A percentile compares a stretch with the other conserved stretches of the same genome.
These are phyloP conservation scores for Rhizopogon vesiculosus DNA, from an alignment of 768 basidiomycete species.

Conservation along the genomic window DNA sequence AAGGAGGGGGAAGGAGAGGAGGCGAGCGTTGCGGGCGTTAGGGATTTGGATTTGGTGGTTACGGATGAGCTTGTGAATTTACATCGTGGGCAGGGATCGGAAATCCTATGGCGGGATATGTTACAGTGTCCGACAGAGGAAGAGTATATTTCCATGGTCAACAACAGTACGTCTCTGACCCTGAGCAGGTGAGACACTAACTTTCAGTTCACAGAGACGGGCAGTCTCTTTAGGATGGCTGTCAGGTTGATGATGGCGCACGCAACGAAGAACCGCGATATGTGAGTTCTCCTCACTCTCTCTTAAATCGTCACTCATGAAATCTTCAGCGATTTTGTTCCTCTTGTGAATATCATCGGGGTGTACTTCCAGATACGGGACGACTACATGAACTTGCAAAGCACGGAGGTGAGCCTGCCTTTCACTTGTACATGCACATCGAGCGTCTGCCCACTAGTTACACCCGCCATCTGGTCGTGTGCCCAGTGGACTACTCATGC, in stretches of 20 bases:
- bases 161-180: slow-evolving; percentile 60
- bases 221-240: slow-evolving; percentile 86
- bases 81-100: slow-evolving; percentile 93
- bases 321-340: slow-evolving; percentile 72
- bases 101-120: slow-evolving; percentile 92
- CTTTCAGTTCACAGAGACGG: slow-evolving; percentile 63
- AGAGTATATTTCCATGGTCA: slow-evolving; percentile 94
- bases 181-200: slow-evolving; percentile 14
- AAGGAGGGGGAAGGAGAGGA: not conserved
- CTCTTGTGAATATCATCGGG: slow-evolving; percentile 89
- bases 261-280: slow-evolving; percentile 51
- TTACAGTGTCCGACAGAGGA: slow-evolving; percentile 90
- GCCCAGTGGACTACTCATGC: not conserved
- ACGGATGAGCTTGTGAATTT: slow-evolving; percentile 68
- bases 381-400: slow-evolving; percentile 94
- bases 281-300: slow-evolving; percentile 37
- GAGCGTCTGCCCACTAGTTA: not conserved
- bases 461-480: not conserved
- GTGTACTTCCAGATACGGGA: slow-evolving; percentile 97
- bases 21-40: slow-evolving; percentile 50
- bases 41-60: slow-evolving; percentile 55
- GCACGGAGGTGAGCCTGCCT: slow-evolving; percentile 57
- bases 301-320: not conserved
- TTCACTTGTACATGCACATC: not conserved
- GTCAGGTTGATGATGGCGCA: slow-evolving; percentile 97